A percentile compares a stretch with the other conserved stretches of the same genome.
phyloP scores from a whole-genome alignment of 2,329 filamentous ascomycete genomes.

The Metarhizium sp. region DNA sequence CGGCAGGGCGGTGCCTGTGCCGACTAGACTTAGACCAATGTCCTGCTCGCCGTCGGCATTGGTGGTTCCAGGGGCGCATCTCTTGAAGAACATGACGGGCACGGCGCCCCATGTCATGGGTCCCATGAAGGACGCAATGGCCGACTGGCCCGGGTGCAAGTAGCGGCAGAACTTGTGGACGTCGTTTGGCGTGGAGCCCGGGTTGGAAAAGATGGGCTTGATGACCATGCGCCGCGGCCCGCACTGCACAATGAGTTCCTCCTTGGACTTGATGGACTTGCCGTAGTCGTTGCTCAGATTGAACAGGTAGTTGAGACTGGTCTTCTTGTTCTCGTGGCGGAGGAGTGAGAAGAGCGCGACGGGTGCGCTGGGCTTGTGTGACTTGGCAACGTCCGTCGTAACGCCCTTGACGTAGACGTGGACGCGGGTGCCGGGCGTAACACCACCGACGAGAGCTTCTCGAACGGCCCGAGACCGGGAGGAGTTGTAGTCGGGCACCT shows the following conservation, averaged over 20 bases:
- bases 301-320: slow-evolving; percentile 81
- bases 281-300: slow-evolving; percentile 71
- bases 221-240: slow-evolving; percentile 79
- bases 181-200: slow-evolving; percentile 88
- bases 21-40: slow-evolving; percentile 62
- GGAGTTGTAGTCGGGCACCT: slow-evolving; percentile 82
- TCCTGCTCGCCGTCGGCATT: slow-evolving; percentile 34
- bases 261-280: slow-evolving; percentile 78
- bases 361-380: slow-evolving; percentile 44
- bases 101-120: slow-evolving; percentile 91
- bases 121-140: slow-evolving; percentile 81
- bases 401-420: slow-evolving; percentile 60
- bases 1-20: slow-evolving; percentile 76
- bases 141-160: slow-evolving; percentile 81
- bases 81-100: slow-evolving; percentile 80
- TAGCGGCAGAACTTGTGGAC: slow-evolving; percentile 95
- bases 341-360: slow-evolving; percentile 77
- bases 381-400: slow-evolving; percentile 31
- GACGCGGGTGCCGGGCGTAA: slow-evolving; percentile 75
- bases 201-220: slow-evolving; percentile 82
- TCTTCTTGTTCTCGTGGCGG: slow-evolving; percentile 90
- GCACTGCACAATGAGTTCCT: slow-evolving; percentile 84
- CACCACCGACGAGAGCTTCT: slow-evolving; percentile 82
- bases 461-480: slow-evolving; percentile 67
- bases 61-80: slow-evolving; percentile 31